Base-by-base conservation (phyloP, 139 green algal genomes). In the Mychonastes homosphaera region DNA sequence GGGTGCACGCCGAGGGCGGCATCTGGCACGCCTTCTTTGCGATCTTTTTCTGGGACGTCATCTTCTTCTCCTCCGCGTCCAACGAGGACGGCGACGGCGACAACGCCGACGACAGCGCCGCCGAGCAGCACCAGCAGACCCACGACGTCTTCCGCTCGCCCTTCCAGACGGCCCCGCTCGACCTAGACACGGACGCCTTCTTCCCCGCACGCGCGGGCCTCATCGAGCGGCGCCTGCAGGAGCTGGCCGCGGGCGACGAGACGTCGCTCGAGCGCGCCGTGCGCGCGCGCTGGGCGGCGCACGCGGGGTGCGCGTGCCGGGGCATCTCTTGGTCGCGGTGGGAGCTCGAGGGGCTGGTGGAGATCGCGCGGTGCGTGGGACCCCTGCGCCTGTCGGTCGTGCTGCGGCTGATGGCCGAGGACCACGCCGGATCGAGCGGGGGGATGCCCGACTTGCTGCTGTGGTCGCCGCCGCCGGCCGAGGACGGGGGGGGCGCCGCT, bases 361-460 rank as follows among this genome's bases (percentile, higher is more conserved):
- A 77, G 6, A 83, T 95, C 30, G 72, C 62, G 21, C 67, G 52
- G 28, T 95, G 87, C 67, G 59, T 95, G 8, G 82, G 85, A 0
- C 71, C 73, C 7, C 38, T 65, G 6, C 74, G 75, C 8, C 67
- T 95, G 27, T 79, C 84, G 2, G 77, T 71, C 1, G 73, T 95
- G 43, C 84, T 74, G 47, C 70, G 75, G 29, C 69, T 90, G 51
- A 66, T 95, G 29, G 82, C 79, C 2, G 65, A 91, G 58, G 85
- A 95, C 59, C 73, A 81, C 50, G 58, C 38, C 28, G 78, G 78
- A 32, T 84, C 65, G 70, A 38, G 54, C 62, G 83, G 83, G 79
- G 55, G 24, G 65, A 10, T 94, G 82, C 87, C 87, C 1, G 87
- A 95, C 67, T 62, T 95, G 70, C 64, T 95, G 65, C 76, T 95